Conservation (phyloP, 352 stramenopile species). For the Blastocystis sp. region DNA sequence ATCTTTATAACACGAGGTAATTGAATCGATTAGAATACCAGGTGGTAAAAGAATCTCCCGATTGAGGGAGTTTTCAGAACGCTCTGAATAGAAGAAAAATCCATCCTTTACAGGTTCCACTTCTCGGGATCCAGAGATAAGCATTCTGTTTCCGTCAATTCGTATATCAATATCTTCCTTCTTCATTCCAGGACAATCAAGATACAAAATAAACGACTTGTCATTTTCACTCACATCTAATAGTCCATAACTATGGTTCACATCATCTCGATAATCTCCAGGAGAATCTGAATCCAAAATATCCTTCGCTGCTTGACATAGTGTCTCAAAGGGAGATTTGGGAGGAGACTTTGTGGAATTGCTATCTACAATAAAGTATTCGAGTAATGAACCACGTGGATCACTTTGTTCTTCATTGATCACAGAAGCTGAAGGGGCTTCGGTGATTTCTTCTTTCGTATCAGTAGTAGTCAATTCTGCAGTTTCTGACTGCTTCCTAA, state of each 20-base stretch:
- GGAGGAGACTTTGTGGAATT: too few relatives aligned
- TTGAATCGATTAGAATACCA: neutral
- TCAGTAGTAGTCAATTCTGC: too few relatives aligned
- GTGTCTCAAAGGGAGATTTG: neutral
- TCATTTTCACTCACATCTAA: conserved; percentile 13
- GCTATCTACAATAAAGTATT: too few relatives aligned
- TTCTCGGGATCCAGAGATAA: neutral
- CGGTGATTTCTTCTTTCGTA: too few relatives aligned
- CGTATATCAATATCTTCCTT: conserved; percentile 12
- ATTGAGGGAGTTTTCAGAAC: neutral
- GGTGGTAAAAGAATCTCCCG: conserved; percentile 1
- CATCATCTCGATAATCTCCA: neutral
- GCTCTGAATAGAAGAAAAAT: neutral
- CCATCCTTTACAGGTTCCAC: neutral
- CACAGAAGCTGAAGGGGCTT: too few relatives aligned
- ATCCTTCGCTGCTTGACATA: conserved; percentile 6
- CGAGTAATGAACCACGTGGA: too few relatives aligned
- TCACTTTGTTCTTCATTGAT: too few relatives aligned
- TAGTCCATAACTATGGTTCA: neutral
- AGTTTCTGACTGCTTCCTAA: too few relatives aligned
- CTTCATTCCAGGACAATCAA: conserved; percentile 2
- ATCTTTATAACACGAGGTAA: neutral
- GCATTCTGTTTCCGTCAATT: neutral
- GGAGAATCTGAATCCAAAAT: neutral
- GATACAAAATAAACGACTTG: conserved; percentile 1